Conservation (phyloP, 2,329 filamentous ascomycete species). For the Coniochaeta sp. region DNA sequence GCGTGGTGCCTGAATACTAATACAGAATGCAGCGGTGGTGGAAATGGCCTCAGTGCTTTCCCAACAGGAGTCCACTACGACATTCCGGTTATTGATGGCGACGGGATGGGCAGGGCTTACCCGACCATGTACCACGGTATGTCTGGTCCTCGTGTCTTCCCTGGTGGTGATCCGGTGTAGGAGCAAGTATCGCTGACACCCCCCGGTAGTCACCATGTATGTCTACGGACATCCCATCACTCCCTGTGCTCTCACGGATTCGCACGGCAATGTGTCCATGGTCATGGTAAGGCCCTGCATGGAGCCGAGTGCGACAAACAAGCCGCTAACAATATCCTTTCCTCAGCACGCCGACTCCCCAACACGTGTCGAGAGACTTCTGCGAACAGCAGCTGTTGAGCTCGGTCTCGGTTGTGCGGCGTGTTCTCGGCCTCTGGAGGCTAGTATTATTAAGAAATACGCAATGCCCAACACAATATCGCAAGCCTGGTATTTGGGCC, state of each 20-base stretch:
- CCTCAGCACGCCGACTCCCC: slow-evolving; percentile 25
- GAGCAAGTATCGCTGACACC: background rate
- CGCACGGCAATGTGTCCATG: slow-evolving; percentile 25
- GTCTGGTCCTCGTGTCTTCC: slow-evolving; percentile 1
- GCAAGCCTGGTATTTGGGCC: slow-evolving; percentile 25
- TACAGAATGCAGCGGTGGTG: slow-evolving; percentile 22
- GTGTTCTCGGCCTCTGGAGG: slow-evolving; percentile 25
- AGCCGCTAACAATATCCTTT: background rate
- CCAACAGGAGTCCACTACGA: slow-evolving; percentile 25
- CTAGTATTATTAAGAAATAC: slow-evolving; percentile 23
- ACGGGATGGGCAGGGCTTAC: slow-evolving; percentile 30
- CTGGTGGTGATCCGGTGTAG: background rate
- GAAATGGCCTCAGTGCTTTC: slow-evolving; percentile 29
- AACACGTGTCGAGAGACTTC: slow-evolving; percentile 25
- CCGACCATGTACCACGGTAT: slow-evolving; percentile 28
- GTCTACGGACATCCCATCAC: slow-evolving; percentile 28
- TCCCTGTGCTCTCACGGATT: slow-evolving; percentile 29
- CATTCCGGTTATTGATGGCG: slow-evolving; percentile 28
- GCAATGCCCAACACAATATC: slow-evolving; percentile 26
- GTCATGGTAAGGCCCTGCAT: slow-evolving; percentile 20
- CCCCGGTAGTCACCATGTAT: slow-evolving; percentile 24
- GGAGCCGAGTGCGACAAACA: background rate
- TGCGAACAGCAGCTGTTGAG: slow-evolving; percentile 28
- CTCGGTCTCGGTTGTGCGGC: slow-evolving; percentile 30
- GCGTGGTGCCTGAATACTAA: background rate